phyloP scores from a whole-genome alignment of 78 protist genomes.

The Isochrysis galbana region DNA sequence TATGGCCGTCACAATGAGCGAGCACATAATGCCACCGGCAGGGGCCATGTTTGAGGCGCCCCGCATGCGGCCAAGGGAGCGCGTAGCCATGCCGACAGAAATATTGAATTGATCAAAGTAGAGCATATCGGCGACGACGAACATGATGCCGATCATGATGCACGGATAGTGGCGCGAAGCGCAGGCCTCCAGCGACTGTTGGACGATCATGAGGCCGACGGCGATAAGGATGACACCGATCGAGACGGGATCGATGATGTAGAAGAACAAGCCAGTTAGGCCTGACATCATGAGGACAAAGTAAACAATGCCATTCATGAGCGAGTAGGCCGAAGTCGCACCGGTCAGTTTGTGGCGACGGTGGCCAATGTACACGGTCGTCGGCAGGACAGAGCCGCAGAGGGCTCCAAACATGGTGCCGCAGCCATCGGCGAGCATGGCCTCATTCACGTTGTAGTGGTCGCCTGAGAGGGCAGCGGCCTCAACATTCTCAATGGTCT shows the following conservation, averaged over 20 bases:
- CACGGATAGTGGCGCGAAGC: background rate
- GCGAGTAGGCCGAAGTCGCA: background rate
- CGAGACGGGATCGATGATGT: background rate
- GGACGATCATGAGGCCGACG: slow-evolving; percentile 2
- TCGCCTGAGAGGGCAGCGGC: background rate
- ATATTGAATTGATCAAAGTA: background rate
- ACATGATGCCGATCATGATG: background rate
- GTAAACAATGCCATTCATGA: background rate
- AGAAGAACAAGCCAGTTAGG: background rate
- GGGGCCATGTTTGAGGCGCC: background rate
- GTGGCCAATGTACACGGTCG: slow-evolving; percentile 32
- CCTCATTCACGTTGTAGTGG: background rate
- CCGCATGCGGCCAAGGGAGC: background rate
- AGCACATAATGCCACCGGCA: background rate
- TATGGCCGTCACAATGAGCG: background rate
- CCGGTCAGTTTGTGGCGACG: background rate
- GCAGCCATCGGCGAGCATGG: background rate
- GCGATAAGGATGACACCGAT: background rate
- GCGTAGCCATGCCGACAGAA: background rate
- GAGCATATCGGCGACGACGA: background rate
- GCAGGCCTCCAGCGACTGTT: background rate
- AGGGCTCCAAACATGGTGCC: background rate
- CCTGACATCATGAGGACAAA: background rate
- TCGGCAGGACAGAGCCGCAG: background rate
- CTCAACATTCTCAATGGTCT: background rate